These are phyloP conservation scores for Aspergillus felis DNA, from an alignment of 2,329 filamentous ascomycete species.

Conservation along the genomic window DNA sequence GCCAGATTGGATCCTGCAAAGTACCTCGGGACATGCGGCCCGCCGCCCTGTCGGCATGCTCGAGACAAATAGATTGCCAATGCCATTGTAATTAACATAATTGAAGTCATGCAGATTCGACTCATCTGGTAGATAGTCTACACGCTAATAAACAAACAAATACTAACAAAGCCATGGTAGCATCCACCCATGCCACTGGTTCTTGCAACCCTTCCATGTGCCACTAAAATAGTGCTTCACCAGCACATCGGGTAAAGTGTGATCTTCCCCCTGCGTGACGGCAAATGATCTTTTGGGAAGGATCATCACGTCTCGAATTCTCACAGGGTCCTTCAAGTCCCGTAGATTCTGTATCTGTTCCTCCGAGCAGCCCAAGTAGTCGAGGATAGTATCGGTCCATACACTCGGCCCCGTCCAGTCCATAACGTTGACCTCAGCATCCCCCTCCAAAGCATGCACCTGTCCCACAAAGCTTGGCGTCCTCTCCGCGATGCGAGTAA, in stretches of 20 bases:
- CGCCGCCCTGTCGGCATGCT: too few relatives aligned
- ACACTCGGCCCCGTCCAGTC: slow-evolving; percentile 4
- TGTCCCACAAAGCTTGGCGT: background rate
- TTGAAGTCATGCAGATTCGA: background rate
- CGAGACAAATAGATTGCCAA: too few relatives aligned
- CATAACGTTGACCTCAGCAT: slow-evolving; percentile 1
- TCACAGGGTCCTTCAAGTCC: background rate
- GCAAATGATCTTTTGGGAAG: slow-evolving; percentile 2
- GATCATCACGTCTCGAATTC: slow-evolving; percentile 1
- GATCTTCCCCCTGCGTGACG: slow-evolving; percentile 2
- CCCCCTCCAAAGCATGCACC: background rate
- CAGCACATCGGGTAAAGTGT: background rate
- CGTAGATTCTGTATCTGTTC: background rate
- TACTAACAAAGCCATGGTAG: background rate
- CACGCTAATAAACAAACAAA: background rate
- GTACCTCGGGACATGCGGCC: too few relatives aligned
- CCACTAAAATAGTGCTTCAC: slow-evolving; percentile 6
- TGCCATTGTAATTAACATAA: background rate
- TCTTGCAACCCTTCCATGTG: slow-evolving; percentile 2
- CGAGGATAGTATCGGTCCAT: slow-evolving; percentile 3
- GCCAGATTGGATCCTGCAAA: too few relatives aligned
- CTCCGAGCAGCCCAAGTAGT: background rate
- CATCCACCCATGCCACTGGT: background rate
- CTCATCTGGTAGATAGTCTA: background rate
- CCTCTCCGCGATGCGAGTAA: background rate